These are phyloP conservation scores for Eustoma russellianum DNA, from an alignment of 257 asterid genomes.

Conservation along the genomic window DNA sequence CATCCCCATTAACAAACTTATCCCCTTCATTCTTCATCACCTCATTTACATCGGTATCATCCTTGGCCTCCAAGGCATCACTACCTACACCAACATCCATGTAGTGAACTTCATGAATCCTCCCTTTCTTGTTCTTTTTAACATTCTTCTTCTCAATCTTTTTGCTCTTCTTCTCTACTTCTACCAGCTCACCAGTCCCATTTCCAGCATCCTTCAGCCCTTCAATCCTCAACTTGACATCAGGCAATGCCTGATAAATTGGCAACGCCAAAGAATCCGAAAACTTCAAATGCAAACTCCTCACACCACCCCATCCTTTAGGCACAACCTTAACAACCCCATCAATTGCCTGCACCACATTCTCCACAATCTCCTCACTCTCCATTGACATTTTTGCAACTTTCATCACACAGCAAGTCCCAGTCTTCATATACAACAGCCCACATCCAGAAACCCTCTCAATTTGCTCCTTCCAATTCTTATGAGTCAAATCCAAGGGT, in stretches of 20 bases:
- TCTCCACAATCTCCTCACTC: slow-evolving; percentile 51
- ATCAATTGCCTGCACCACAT: slow-evolving; percentile 38
- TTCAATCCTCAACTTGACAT: slow-evolving; percentile 58
- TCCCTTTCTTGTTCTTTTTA: slow-evolving; percentile 55
- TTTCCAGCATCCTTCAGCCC: slow-evolving; percentile 28
- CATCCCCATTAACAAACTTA: no score
- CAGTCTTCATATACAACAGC: slow-evolving; percentile 52
- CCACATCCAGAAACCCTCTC: slow-evolving; percentile 61
- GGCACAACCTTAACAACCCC: slow-evolving; percentile 50
- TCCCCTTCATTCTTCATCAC: no score
- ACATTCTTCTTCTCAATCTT: slow-evolving; percentile 16
- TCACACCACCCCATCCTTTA: slow-evolving; percentile 74
- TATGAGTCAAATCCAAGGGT: slow-evolving; percentile 57
- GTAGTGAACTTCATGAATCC: slow-evolving; percentile 67
- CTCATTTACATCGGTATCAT: slow-evolving; percentile 19
- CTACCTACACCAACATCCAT: no score
- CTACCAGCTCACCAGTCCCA: slow-evolving; percentile 17
- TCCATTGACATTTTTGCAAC: slow-evolving; percentile 68
- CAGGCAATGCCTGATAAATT: slow-evolving; percentile 74
- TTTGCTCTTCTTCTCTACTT: slow-evolving; percentile 22
- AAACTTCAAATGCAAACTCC: slow-evolving; percentile 80
- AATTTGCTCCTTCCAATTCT: slow-evolving; percentile 54
- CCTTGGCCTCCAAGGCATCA: slow-evolving; percentile 34
- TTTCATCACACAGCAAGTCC: slow-evolving; percentile 81
- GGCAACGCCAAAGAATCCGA: slow-evolving; percentile 72